phyloP scores from a whole-genome alignment of 345 rosid genomes.

The Aurinia saxatilis region DNA sequence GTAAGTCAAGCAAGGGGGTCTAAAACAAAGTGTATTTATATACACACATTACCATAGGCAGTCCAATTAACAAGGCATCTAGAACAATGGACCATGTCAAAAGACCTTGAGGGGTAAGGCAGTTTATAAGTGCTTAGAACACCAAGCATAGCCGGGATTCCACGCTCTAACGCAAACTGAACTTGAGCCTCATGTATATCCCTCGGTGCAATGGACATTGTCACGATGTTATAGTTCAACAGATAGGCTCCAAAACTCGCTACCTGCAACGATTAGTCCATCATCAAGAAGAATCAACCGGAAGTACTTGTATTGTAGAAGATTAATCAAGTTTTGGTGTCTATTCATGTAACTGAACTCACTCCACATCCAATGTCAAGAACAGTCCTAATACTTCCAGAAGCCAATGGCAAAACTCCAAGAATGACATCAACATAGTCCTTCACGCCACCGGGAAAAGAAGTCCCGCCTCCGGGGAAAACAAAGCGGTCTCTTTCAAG shows the following conservation, averaged over 20 bases:
- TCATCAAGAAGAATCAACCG: not conserved
- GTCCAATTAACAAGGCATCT: constrained; percentile 68
- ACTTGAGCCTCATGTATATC: constrained; percentile 77
- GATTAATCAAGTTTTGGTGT: not conserved
- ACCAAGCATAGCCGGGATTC: constrained; percentile 67
- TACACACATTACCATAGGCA: constrained; percentile 37
- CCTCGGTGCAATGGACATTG: constrained; percentile 75
- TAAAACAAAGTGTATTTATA: not conserved
- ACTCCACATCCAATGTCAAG: constrained; percentile 77
- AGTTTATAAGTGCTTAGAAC: constrained; percentile 47
- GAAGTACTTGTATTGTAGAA: not conserved
- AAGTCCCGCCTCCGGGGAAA: constrained; percentile 75
- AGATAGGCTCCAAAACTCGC: constrained; percentile 68
- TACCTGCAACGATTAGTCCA: constrained; percentile 35
- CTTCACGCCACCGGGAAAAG: constrained; percentile 53
- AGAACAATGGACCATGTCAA: constrained; percentile 73
- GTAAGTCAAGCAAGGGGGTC: not conserved
- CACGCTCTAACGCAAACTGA: constrained; percentile 67
- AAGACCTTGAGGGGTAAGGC: constrained; percentile 61
- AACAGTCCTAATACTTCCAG: constrained; percentile 52
- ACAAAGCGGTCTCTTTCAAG: constrained; percentile 40
- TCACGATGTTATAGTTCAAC: constrained; percentile 44
- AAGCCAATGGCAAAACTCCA: constrained; percentile 39
- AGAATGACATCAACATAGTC: constrained; percentile 48
- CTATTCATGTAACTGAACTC: constrained; percentile 20